phyloP scores from a whole-genome alignment of 306 rosid genomes.

The Lathyrus oleraceus region DNA sequence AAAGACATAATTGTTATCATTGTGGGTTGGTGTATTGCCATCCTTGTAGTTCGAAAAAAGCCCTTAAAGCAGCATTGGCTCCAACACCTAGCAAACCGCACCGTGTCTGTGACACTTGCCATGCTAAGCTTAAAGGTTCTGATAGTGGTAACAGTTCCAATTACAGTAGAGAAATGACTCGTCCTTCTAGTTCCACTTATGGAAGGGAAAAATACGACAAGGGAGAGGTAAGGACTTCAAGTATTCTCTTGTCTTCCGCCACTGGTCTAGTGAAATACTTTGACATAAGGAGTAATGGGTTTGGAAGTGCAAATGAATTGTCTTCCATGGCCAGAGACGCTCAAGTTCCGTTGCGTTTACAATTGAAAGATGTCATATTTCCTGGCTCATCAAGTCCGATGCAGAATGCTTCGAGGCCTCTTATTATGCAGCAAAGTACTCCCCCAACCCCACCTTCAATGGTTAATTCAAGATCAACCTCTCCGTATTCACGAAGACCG shows the following conservation, averaged over 20 bases:
- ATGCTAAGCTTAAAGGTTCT: slow-evolving; percentile 67
- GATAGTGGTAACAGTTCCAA: slow-evolving; percentile 46
- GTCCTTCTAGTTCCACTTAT: slow-evolving; percentile 53
- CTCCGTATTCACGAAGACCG: slow-evolving; percentile 70
- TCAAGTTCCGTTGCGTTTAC: slow-evolving; percentile 61
- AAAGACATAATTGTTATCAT: slow-evolving; percentile 90
- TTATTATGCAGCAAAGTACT: slow-evolving; percentile 33
- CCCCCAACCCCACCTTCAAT: slow-evolving; percentile 43
- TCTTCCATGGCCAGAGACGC: slow-evolving; percentile 59
- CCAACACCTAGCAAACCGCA: slow-evolving; percentile 96
- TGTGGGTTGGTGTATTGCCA: slow-evolving; percentile 95
- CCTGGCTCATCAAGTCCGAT: slow-evolving; percentile 63
- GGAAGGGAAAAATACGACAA: slow-evolving; percentile 50
- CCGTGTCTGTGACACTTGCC: slow-evolving; percentile 91
- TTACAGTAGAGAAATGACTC: slow-evolving; percentile 42
- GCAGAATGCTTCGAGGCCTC: slow-evolving; percentile 58
- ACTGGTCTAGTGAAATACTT: slow-evolving; percentile 62
- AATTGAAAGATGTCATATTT: slow-evolving; percentile 73
- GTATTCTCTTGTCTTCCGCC: slow-evolving; percentile 61
- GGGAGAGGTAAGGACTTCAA: slow-evolving; percentile 64
- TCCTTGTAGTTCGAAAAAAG: slow-evolving; percentile 93
- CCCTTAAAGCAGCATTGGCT: slow-evolving; percentile 81
- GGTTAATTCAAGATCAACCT: slow-evolving; percentile 51
- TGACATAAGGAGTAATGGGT: slow-evolving; percentile 53
- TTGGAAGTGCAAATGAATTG: slow-evolving; percentile 45